Evolutionary conservation across 1,139 yeast genomes (phyloP).

Genomic region (Komagataea norvegica): DNA sequence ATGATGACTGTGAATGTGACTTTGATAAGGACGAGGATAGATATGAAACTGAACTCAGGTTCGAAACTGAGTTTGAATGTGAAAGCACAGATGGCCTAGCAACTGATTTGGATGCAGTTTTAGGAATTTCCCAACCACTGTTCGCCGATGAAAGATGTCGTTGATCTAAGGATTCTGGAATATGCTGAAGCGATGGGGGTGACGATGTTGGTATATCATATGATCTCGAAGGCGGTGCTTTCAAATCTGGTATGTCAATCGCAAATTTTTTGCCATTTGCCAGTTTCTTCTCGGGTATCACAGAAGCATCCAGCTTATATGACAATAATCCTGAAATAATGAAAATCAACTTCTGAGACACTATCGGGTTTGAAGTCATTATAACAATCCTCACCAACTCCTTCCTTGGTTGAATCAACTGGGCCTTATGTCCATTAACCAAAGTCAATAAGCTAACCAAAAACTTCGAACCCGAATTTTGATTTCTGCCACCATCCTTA

Average conservation of each 20-base stretch:
- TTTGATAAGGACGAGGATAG: slow-evolving; percentile 24
- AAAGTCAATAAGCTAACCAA: slow-evolving; percentile 21
- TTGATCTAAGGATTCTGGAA: background rate
- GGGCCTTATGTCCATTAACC: slow-evolving; percentile 26
- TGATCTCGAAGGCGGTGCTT: slow-evolving; percentile 17
- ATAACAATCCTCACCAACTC: slow-evolving; percentile 47
- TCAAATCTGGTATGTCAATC: slow-evolving; percentile 7
- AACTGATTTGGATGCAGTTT: slow-evolving; percentile 22
- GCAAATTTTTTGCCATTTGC: slow-evolving; percentile 1
- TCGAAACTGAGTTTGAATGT: slow-evolving; percentile 9
- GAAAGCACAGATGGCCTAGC: slow-evolving; percentile 18
- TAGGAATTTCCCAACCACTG: slow-evolving; percentile 27
- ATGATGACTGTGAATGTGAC: slow-evolving; percentile 13
- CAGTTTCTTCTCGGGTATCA: slow-evolving; percentile 2
- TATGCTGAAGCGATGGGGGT: background rate
- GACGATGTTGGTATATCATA: background rate
- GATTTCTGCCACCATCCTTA: slow-evolving; percentile 46
- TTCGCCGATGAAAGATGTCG: slow-evolving; percentile 3
- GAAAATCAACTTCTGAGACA: slow-evolving; percentile 54
- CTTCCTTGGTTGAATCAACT: slow-evolving; percentile 21
- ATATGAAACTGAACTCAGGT: slow-evolving; percentile 17
- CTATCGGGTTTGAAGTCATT: slow-evolving; percentile 57
- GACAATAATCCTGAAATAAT: slow-evolving; percentile 48
- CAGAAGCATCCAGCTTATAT: slow-evolving; percentile 10
- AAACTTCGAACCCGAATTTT: slow-evolving; percentile 20